Conservation (phyloP, 495 filamentous ascomycete species). For the Staphylotrichum tortipilum region DNA sequence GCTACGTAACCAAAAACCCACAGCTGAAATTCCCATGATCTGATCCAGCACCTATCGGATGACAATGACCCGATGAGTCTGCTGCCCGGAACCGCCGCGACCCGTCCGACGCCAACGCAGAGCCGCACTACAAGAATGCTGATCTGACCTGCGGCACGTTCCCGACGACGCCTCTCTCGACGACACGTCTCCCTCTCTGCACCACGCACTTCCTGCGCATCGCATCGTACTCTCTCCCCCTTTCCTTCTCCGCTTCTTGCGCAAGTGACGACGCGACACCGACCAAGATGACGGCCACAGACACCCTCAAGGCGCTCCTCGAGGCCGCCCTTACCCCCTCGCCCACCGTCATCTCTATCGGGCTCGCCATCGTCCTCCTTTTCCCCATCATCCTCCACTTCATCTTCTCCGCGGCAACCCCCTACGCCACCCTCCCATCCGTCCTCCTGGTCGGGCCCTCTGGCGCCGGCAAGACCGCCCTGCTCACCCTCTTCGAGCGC, state of each 20-base stretch:
- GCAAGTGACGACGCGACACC: neutral
- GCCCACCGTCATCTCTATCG: constrained; percentile 49
- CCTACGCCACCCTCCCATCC: constrained; percentile 61
- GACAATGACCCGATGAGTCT: constrained; percentile 8
- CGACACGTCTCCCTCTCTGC: too few species aligned
- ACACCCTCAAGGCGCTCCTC: constrained; percentile 25
- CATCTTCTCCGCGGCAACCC: constrained; percentile 57
- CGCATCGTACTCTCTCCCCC: too few species aligned
- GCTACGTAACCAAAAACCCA: neutral
- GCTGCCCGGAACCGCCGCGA: neutral
- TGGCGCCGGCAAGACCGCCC: constrained; percentile 78
- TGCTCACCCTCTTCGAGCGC: constrained; percentile 60
- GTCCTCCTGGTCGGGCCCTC: constrained; percentile 81
- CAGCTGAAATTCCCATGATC: neutral
- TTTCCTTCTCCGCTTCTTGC: neutral
- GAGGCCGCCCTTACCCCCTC: constrained; percentile 46
- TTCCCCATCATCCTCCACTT: constrained; percentile 72
- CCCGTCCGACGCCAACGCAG: neutral
- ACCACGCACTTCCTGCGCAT: too few species aligned
- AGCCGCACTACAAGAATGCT: neutral
- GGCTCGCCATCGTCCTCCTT: constrained; percentile 59
- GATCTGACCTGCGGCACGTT: neutral
- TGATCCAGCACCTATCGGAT: constrained; percentile 1
- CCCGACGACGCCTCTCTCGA: neutral
- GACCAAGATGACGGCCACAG: constrained; percentile 11